phyloP scores from a whole-genome alignment of 2,329 filamentous ascomycete species.

The Fusarium duplospermum region DNA sequence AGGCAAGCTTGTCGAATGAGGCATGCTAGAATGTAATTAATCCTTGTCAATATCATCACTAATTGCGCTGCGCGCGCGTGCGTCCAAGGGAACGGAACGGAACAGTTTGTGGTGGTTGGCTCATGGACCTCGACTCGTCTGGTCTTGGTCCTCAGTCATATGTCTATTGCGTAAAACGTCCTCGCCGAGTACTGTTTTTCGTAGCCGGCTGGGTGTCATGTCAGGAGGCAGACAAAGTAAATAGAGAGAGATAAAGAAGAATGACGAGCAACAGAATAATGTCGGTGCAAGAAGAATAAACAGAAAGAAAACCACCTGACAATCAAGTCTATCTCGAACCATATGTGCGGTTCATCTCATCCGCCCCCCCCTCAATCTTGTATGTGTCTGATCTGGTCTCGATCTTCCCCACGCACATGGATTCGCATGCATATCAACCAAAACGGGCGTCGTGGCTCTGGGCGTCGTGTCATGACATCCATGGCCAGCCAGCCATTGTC shows the following conservation, averaged over 20 bases:
- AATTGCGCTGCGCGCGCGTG: neutral
- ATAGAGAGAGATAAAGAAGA: slow-evolving; percentile 18
- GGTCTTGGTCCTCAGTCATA: slow-evolving; percentile 42
- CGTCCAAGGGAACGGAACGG: neutral
- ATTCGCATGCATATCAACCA: slow-evolving; percentile 6
- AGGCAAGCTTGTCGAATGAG: neutral
- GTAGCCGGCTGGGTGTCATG: slow-evolving; percentile 11
- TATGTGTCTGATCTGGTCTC: slow-evolving; percentile 26
- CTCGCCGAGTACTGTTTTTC: slow-evolving; percentile 20
- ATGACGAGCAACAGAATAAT: slow-evolving; percentile 26
- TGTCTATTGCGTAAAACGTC: slow-evolving; percentile 40
- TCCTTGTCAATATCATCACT: slow-evolving; percentile 25
- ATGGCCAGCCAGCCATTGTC: slow-evolving; percentile 8
- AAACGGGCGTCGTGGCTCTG: neutral
- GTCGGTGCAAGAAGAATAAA: slow-evolving; percentile 8
- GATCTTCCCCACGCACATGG: slow-evolving; percentile 3
- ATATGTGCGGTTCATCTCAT: slow-evolving; percentile 34
- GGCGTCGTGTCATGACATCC: neutral
- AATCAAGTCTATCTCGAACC: slow-evolving; percentile 40
- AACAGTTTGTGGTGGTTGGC: slow-evolving; percentile 33
- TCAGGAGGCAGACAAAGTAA: slow-evolving; percentile 30
- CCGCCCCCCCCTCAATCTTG: slow-evolving; percentile 5
- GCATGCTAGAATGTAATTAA: neutral
- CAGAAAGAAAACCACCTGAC: slow-evolving; percentile 22
- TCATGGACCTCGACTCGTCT: slow-evolving; percentile 41